A percentile compares a stretch with the other conserved stretches of the same genome.
Evolutionary conservation across 2,329 filamentous ascomycete genomes (phyloP).

Genomic region (Penicillium sclerotigenum): DNA sequence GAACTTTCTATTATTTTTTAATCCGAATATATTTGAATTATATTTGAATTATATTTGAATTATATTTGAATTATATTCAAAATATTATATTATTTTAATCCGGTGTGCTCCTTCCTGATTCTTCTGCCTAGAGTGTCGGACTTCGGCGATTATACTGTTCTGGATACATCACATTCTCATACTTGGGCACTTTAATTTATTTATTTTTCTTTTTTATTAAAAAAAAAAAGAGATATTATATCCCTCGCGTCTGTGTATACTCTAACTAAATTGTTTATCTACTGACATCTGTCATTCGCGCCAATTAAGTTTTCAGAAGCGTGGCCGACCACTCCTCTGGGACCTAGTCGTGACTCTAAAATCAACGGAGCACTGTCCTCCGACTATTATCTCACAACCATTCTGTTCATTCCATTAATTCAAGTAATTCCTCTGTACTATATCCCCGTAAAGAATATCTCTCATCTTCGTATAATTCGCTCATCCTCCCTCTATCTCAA

Average conservation of each 20-base stretch:
- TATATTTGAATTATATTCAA: too few species aligned
- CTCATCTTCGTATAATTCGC: background rate
- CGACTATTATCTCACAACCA: constrained; percentile 1
- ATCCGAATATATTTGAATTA: too few species aligned
- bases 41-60: too few species aligned
- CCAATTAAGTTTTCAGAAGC: constrained; percentile 37
- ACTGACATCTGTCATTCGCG: constrained; percentile 25
- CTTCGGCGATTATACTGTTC: background rate
- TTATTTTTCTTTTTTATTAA: too few species aligned
- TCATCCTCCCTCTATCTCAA: constrained; percentile 1
- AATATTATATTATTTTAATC: too few species aligned
- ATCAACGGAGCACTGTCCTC: constrained; percentile 19
- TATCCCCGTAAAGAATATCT: too few species aligned
- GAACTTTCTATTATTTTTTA: background rate
- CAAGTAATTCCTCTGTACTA: background rate
- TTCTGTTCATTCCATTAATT: background rate
- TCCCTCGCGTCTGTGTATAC: background rate
- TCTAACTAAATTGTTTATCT: background rate
- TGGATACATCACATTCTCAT: background rate
- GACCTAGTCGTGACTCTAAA: constrained; percentile 16
- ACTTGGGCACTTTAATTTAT: background rate
- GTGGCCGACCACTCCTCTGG: constrained; percentile 33
- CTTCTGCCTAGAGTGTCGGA: background rate
- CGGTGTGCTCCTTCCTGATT: background rate
- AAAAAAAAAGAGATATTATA: too few species aligned